These are phyloP conservation scores for Saccharomycopsis sp. DNA, from an alignment of 805 yeast genomes.

Conservation along the genomic window DNA sequence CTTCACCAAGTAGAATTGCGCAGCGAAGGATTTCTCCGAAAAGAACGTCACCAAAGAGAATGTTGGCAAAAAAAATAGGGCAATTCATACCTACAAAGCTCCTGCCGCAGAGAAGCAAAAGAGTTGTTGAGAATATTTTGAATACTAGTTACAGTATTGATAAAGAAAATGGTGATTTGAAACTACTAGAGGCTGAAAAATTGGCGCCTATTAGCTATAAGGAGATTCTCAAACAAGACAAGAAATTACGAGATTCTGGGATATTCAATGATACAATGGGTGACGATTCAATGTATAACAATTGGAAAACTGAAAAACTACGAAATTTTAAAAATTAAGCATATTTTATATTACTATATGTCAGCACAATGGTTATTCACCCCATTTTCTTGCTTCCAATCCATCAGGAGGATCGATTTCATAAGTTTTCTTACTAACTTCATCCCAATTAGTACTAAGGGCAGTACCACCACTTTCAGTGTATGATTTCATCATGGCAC, in stretches of 20 bases:
- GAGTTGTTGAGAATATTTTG: no score
- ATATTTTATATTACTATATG: no score
- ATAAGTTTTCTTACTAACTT: constrained; percentile 59
- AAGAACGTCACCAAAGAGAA: constrained; percentile 8
- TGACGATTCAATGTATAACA: constrained; percentile 10
- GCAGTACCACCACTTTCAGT: constrained; percentile 93
- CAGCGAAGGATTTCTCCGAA: constrained; percentile 2
- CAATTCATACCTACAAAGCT: not conserved
- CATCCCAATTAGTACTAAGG: constrained; percentile 88
- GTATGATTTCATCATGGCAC: constrained; percentile 97
- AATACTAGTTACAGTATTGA: not conserved
- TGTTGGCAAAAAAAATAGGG: not conserved
- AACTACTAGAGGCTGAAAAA: constrained; percentile 2
- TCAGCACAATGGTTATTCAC: constrained; percentile 15
- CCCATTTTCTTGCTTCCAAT: constrained; percentile 52
- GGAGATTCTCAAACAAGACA: not conserved
- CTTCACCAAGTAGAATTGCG: not conserved
- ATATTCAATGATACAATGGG: constrained; percentile 15
- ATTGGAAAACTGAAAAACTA: constrained; percentile 7
- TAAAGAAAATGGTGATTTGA: not conserved
- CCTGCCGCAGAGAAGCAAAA: no score
- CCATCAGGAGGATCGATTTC: constrained; percentile 74
- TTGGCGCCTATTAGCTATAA: not conserved
- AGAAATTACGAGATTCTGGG: constrained; percentile 1
- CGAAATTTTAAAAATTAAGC: constrained; percentile 8